A percentile compares a stretch with the other conserved stretches of the same genome.
Conservation (phyloP, 192 early-diverging fungal species). For the Linnemannia exigua region DNA sequence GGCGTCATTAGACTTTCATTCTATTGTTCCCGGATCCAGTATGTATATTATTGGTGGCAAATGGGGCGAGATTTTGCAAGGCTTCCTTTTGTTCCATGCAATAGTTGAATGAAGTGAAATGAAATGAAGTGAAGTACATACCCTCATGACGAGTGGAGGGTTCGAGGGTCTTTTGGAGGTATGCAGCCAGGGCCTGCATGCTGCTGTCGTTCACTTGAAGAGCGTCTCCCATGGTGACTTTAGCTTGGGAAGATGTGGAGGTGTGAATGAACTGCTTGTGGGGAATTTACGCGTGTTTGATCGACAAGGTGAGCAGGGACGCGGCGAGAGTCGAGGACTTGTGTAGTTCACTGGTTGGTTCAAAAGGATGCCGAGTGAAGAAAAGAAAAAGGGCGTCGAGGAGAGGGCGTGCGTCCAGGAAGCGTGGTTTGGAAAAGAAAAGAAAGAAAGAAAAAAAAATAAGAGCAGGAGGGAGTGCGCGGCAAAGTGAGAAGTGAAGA, state of each 20-base stretch:
- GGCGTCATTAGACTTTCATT: conserved; percentile 24
- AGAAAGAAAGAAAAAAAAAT: no score
- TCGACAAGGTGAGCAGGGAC: no score
- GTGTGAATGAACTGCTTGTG: neutral
- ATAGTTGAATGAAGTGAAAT: conserved; percentile 15
- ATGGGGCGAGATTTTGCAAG: neutral
- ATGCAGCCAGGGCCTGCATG: conserved; percentile 62
- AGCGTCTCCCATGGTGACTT: conserved; percentile 20
- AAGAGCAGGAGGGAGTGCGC: no score
- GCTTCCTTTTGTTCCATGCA: conserved; percentile 24
- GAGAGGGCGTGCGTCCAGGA: no score
- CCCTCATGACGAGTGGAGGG: conserved; percentile 70
- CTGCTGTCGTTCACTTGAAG: conserved; percentile 68
- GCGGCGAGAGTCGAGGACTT: no score
- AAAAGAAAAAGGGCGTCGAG: no score
- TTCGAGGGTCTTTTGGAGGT: conserved; percentile 73
- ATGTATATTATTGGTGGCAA: conserved; percentile 63
- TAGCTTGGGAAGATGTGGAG: neutral
- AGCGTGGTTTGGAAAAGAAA: no score
- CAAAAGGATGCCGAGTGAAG: no score
- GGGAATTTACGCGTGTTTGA: neutral
- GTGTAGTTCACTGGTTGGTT: no score
- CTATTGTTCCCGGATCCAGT: conserved; percentile 60
- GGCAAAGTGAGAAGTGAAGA: no score
- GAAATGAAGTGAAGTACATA: conserved; percentile 43